Conservation (phyloP, 139 green algal species). For the Micractinium conductrix region DNA sequence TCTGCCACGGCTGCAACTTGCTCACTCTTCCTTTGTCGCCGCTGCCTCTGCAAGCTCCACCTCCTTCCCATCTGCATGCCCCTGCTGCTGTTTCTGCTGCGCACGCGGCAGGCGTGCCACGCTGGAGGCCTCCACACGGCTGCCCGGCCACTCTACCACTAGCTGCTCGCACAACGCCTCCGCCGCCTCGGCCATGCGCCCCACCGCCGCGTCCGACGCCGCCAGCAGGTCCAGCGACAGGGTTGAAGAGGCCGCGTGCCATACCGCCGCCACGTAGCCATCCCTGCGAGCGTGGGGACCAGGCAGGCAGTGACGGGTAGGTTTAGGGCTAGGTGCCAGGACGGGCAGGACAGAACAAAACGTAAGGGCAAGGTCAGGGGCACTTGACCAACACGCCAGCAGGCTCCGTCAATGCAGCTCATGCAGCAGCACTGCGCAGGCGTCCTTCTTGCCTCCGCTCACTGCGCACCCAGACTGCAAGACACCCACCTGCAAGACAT, state of each 20-base stretch:
- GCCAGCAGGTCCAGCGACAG: conserved; percentile 1
- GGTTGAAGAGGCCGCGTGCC: neutral
- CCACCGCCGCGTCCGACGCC: neutral
- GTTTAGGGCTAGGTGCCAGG: no score
- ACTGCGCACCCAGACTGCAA: no score
- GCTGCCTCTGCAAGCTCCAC: no score
- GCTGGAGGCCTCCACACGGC: neutral
- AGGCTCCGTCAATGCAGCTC: no score
- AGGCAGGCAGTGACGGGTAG: neutral
- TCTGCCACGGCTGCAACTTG: no score
- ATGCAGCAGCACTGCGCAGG: no score
- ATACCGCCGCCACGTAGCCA: neutral
- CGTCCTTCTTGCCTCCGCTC: no score
- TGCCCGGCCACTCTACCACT: neutral
- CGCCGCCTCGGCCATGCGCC: neutral
- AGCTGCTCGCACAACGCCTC: conserved; percentile 2
- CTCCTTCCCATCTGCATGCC: no score
- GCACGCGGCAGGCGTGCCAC: neutral
- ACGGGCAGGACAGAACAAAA: no score
- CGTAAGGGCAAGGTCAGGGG: no score
- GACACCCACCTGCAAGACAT: neutral
- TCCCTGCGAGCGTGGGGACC: neutral
- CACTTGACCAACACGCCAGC: no score
- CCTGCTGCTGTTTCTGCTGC: neutral
- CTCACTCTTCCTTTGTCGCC: no score